Evolutionary conservation across 2,329 filamentous ascomycete genomes (phyloP).

Genomic region (Monilinia fructicola): DNA sequence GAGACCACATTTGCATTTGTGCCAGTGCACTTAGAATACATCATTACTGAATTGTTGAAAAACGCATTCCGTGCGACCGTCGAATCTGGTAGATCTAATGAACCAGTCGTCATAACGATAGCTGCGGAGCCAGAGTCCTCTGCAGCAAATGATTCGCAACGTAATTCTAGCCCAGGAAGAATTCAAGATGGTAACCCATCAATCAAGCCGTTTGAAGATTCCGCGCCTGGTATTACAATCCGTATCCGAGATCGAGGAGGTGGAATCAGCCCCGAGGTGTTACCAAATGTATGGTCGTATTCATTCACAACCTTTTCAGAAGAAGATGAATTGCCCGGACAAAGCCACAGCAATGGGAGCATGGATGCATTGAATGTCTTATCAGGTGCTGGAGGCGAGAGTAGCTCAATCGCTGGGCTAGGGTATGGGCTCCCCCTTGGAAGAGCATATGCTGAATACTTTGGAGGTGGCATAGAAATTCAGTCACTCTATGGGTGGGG

Average conservation of each 20-base stretch:
- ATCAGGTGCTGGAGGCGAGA: constrained; percentile 67
- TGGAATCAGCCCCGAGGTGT: constrained; percentile 80
- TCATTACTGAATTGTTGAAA: constrained; percentile 92
- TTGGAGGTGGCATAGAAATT: constrained; percentile 91
- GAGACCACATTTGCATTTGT: constrained; percentile 90
- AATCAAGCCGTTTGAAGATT: constrained; percentile 60
- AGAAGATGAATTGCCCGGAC: constrained; percentile 48
- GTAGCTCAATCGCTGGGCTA: constrained; percentile 84
- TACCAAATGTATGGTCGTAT: constrained; percentile 92
- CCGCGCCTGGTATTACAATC: constrained; percentile 85
- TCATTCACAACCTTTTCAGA: constrained; percentile 93
- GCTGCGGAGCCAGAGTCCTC: constrained; percentile 56
- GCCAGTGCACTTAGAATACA: constrained; percentile 95
- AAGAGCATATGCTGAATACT: constrained; percentile 95
- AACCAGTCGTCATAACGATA: constrained; percentile 90
- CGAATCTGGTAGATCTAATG: constrained; percentile 73
- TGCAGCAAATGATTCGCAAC: not conserved
- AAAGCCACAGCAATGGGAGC: constrained; percentile 45
- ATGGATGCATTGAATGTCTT: constrained; percentile 75
- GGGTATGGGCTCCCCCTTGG: constrained; percentile 91
- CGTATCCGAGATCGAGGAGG: constrained; percentile 94
- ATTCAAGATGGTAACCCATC: constrained; percentile 33
- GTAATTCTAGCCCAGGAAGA: not conserved
- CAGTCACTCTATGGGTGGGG: constrained; percentile 96
- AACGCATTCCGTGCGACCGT: constrained; percentile 94